Evolutionary conservation across 2,329 filamentous ascomycete genomes (phyloP).

Genomic region (Fusarium clavum): DNA sequence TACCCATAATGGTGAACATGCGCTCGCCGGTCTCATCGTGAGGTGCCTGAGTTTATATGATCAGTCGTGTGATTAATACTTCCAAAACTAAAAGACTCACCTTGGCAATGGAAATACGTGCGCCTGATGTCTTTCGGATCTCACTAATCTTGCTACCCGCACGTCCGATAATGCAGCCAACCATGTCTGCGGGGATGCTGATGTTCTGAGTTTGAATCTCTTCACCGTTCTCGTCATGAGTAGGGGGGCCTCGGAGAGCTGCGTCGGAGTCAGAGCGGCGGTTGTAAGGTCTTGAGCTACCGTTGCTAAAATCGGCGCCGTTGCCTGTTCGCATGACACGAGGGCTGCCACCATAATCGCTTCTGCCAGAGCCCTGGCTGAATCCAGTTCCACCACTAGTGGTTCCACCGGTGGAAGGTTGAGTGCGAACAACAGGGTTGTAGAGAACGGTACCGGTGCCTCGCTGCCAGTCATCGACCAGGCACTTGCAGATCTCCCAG

Average conservation of each 20-base stretch:
- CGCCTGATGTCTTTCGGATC: constrained; percentile 95
- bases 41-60: constrained; percentile 69
- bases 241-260: constrained; percentile 81
- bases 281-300: constrained; percentile 71
- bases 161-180: constrained; percentile 98
- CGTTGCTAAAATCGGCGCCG: constrained; percentile 96
- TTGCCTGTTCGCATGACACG: constrained; percentile 96
- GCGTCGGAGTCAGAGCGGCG: constrained; percentile 88
- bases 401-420: constrained; percentile 65
- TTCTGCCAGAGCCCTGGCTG: constrained; percentile 57
- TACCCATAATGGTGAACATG: constrained; percentile 99
- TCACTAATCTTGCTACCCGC: constrained; percentile 98
- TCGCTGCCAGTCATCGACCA: constrained; percentile 97
- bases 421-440: constrained; percentile 93
- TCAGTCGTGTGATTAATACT: constrained; percentile 3
- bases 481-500: constrained; percentile 99
- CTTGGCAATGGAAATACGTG: constrained; percentile 97
- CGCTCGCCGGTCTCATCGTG: constrained; percentile 98
- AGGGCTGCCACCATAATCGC: constrained; percentile 69
- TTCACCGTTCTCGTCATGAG: constrained; percentile 95
- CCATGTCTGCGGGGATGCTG: constrained; percentile 99
- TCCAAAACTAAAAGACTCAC: constrained; percentile 53
- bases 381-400: constrained; percentile 54
- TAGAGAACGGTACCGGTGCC: constrained; percentile 97
- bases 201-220: constrained; percentile 99